Conservation (phyloP, 441 rosid species). For the Pelargonium australe region DNA sequence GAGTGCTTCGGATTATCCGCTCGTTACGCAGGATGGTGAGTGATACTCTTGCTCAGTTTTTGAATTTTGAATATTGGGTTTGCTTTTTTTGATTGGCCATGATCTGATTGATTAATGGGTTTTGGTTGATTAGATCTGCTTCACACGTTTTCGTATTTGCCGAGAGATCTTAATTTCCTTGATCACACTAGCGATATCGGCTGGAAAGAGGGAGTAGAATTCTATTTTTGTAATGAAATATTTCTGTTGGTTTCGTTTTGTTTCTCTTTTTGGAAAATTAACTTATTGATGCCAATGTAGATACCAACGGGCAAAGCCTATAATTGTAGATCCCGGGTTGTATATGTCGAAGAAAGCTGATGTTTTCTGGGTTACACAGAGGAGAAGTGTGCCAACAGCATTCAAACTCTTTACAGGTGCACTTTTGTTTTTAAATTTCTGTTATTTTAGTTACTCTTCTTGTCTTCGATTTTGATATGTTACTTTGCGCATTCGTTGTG, state of each 20-base stretch:
- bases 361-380: slow-evolving; percentile 68
- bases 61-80: neutral
- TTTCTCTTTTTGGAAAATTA: neutral
- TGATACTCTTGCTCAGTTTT: slow-evolving; percentile 6
- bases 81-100: no score
- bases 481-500: neutral
- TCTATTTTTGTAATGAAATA: neutral
- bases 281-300: slow-evolving; percentile 31
- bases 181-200: slow-evolving; percentile 71
- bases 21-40: slow-evolving; percentile 91
- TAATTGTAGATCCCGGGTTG: slow-evolving; percentile 83
- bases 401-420: slow-evolving; percentile 86
- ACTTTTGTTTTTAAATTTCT: neutral
- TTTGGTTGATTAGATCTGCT: slow-evolving; percentile 54
- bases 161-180: slow-evolving; percentile 70
- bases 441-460: no score
- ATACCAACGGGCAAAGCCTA: slow-evolving; percentile 70
- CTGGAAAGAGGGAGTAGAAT: slow-evolving; percentile 76
- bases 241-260: neutral
- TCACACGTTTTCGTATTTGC: slow-evolving; percentile 59
- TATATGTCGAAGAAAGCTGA: slow-evolving; percentile 81
- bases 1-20: slow-evolving; percentile 92
- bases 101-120: slow-evolving; percentile 12
- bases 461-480: no score
- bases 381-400: slow-evolving; percentile 72